phyloP scores from a whole-genome alignment of 257 asterid species.

The Nicotiana tabacum region DNA sequence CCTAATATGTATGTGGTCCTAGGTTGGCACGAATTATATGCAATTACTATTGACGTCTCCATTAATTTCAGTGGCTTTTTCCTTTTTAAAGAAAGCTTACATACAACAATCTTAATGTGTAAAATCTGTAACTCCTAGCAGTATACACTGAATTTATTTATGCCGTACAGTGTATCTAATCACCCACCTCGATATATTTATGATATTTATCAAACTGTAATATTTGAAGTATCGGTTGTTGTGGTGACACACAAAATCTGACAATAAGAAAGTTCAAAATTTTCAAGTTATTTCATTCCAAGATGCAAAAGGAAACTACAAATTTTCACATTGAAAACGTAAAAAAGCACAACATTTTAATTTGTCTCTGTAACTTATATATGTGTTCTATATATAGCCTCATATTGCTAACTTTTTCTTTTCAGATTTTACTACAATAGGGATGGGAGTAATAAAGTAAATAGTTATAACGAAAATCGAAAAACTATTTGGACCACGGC shows the following conservation, averaged over 20 bases:
- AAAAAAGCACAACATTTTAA: neutral
- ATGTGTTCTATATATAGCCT: neutral
- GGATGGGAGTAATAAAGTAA: neutral
- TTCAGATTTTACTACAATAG: neutral
- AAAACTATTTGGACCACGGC: neutral
- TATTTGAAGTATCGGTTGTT: neutral
- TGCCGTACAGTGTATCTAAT: neutral
- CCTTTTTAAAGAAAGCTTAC: neutral
- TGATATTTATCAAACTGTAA: neutral
- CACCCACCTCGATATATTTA: neutral
- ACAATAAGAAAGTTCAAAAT: neutral
- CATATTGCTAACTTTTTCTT: neutral
- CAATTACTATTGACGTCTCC: neutral
- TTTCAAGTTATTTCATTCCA: neutral
- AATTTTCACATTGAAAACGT: neutral
- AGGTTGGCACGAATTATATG: neutral
- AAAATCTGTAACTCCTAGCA: neutral
- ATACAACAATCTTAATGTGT: neutral
- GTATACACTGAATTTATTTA: neutral
- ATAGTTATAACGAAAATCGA: neutral
- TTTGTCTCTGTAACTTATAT: neutral
- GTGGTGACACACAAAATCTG: neutral
- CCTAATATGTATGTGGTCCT: neutral
- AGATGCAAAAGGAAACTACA: neutral
- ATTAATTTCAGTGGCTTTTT: neutral